phyloP scores from a whole-genome alignment of 139 green algal species.

The Yamagishiella unicocca region DNA sequence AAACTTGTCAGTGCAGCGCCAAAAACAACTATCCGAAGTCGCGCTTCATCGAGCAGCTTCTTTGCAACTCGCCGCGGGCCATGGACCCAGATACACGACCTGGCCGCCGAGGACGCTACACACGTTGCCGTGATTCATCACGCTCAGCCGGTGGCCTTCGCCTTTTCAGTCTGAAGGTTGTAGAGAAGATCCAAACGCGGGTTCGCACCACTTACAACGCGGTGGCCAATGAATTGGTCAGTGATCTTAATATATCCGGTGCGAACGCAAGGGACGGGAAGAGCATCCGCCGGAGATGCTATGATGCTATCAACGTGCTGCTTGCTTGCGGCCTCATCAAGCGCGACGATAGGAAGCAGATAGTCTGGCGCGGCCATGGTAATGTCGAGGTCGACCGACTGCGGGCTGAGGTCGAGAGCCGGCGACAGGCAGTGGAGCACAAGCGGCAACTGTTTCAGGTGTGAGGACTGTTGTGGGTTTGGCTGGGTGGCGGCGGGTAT shows the following conservation, averaged over 20 bases:
- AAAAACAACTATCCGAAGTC: too few relatives aligned
- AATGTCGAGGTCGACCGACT: constrained; percentile 14
- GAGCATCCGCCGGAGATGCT: constrained; percentile 13
- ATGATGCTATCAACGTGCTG: constrained; percentile 39
- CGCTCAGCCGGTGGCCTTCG: background rate
- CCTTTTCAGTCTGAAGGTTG: constrained; percentile 16
- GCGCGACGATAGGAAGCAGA: constrained; percentile 7
- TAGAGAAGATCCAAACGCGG: background rate
- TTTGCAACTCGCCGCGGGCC: too few relatives aligned
- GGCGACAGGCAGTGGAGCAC: background rate
- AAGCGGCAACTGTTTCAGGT: constrained; percentile 1
- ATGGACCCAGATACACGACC: constrained; percentile 8
- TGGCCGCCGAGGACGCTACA: background rate
- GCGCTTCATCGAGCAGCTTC: too few relatives aligned
- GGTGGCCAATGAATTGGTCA: constrained; percentile 9
- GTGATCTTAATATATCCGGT: background rate
- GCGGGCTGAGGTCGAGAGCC: background rate
- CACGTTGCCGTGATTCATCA: background rate
- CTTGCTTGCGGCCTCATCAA: constrained; percentile 1
- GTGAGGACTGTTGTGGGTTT: background rate
- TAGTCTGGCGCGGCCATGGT: background rate
- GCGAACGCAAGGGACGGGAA: background rate
- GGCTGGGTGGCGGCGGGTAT: background rate
- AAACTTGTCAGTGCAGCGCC: too few relatives aligned
- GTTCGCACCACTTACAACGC: constrained; percentile 11